Evolutionary conservation across 257 asterid species (phyloP).

Genomic region (Apocynum venetum): DNA sequence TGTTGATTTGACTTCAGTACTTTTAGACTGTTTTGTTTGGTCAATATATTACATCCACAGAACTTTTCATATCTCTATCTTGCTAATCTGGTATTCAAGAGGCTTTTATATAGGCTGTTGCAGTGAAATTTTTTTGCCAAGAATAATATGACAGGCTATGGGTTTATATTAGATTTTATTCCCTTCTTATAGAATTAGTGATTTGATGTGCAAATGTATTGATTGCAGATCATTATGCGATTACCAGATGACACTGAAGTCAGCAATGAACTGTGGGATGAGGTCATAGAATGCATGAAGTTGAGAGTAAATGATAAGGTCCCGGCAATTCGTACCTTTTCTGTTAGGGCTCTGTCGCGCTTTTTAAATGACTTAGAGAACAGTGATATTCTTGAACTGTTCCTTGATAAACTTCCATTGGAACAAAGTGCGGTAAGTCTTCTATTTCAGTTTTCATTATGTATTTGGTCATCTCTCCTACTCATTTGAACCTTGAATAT

Average conservation of each 20-base stretch:
- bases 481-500: background rate
- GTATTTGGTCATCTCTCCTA: background rate
- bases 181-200: background rate
- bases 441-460: background rate
- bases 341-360: slow-evolving; percentile 89
- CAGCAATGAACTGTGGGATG: slow-evolving; percentile 87
- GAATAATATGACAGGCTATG: background rate
- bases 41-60: background rate
- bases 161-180: background rate
- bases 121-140: background rate
- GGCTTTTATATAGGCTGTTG: background rate
- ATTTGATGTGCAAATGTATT: background rate
- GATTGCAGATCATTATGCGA: slow-evolving; percentile 71
- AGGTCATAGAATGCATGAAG: slow-evolving; percentile 77
- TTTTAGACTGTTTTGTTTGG: background rate
- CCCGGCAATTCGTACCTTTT: slow-evolving; percentile 70
- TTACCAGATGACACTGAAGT: slow-evolving; percentile 96
- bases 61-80: background rate
- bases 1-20: background rate
- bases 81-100: background rate
- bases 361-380: slow-evolving; percentile 75
- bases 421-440: slow-evolving; percentile 72
- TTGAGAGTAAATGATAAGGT: slow-evolving; percentile 72
- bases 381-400: slow-evolving; percentile 66
- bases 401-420: slow-evolving; percentile 60